A percentile compares a stretch with the other conserved stretches of the same genome.
Conservation (phyloP, 2,329 filamentous ascomycete genomes). For the Paracoccidioides lutzii region DNA sequence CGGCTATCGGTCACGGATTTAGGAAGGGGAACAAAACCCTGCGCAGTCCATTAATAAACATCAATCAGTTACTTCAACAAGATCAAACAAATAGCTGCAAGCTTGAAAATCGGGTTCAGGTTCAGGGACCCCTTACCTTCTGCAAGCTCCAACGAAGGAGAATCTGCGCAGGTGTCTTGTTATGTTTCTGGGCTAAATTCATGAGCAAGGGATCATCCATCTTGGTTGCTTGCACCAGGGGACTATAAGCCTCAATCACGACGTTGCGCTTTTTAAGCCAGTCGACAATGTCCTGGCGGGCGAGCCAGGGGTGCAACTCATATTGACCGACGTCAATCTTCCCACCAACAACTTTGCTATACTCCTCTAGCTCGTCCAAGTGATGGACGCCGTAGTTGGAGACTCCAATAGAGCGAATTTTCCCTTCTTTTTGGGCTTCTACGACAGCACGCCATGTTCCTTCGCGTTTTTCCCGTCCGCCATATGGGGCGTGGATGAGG, state of each 20-base stretch:
- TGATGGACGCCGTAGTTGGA: conserved; percentile 31
- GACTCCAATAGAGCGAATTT: conserved; percentile 28
- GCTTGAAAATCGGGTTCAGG: too few species aligned
- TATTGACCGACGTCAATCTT: conserved; percentile 74
- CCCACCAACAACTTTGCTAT: conserved; percentile 39
- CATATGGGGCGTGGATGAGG: conserved; percentile 29
- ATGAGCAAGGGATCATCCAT: conserved; percentile 42
- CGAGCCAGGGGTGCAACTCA: conserved; percentile 82
- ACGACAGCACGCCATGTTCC: conserved; percentile 31
- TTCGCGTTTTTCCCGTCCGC: conserved; percentile 25
- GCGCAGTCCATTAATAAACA: conserved; percentile 1
- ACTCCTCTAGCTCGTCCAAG: conserved; percentile 29
- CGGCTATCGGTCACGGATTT: conserved; percentile 48
- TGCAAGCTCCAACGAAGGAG: conserved; percentile 50
- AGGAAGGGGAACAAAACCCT: conserved; percentile 50
- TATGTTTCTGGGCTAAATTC: conserved; percentile 42
- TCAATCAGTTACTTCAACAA: neutral
- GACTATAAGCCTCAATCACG: conserved; percentile 45
- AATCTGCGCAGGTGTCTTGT: conserved; percentile 46
- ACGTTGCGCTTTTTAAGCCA: conserved; percentile 58
- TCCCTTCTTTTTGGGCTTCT: conserved; percentile 25
- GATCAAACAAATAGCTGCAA: neutral
- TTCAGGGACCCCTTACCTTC: conserved; percentile 28
- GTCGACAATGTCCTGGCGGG: conserved; percentile 60
- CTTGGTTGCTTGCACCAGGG: conserved; percentile 33